Conservation (phyloP, 805 yeast genomes). For the Clavispora asparagi region DNA sequence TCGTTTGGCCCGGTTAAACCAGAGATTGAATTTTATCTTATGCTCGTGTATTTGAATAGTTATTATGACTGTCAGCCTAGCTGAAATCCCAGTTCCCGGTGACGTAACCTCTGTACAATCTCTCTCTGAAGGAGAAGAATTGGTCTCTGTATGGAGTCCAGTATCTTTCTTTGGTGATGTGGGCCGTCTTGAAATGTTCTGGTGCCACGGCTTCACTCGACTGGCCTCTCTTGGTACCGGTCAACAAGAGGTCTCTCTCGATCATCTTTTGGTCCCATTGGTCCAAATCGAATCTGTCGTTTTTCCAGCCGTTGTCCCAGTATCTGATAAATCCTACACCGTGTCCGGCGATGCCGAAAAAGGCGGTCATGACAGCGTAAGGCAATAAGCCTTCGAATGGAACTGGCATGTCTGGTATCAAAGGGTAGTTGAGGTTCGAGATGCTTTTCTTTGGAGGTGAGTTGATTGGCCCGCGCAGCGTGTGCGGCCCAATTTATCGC, state of each 20-base stretch:
- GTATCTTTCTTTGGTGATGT: constrained; percentile 32
- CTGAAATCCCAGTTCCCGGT: constrained; percentile 42
- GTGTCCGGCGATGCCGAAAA: constrained; percentile 42
- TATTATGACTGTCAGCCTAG: constrained; percentile 5
- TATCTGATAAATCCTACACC: constrained; percentile 41
- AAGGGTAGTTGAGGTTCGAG: neutral
- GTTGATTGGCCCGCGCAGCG: constrained; percentile 19
- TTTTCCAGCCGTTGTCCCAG: constrained; percentile 47
- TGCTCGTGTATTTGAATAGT: neutral
- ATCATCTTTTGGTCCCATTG: constrained; percentile 45
- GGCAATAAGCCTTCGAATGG: constrained; percentile 46
- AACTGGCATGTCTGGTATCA: constrained; percentile 33
- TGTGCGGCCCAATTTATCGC: constrained; percentile 4
- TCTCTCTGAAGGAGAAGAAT: constrained; percentile 41
- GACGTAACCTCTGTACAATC: constrained; percentile 43
- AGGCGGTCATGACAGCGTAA: constrained; percentile 41
- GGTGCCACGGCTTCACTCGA: constrained; percentile 64
- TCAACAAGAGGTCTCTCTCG: constrained; percentile 71
- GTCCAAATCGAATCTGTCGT: constrained; percentile 41
- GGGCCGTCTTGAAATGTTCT: constrained; percentile 68
- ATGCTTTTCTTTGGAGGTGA: constrained; percentile 2
- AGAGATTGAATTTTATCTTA: neutral
- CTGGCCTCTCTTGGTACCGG: constrained; percentile 72
- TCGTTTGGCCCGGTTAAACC: no score
- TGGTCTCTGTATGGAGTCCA: constrained; percentile 45